Evolutionary conservation across 257 asterid genomes (phyloP).

Genomic region (Haberlea rhodopensis): DNA sequence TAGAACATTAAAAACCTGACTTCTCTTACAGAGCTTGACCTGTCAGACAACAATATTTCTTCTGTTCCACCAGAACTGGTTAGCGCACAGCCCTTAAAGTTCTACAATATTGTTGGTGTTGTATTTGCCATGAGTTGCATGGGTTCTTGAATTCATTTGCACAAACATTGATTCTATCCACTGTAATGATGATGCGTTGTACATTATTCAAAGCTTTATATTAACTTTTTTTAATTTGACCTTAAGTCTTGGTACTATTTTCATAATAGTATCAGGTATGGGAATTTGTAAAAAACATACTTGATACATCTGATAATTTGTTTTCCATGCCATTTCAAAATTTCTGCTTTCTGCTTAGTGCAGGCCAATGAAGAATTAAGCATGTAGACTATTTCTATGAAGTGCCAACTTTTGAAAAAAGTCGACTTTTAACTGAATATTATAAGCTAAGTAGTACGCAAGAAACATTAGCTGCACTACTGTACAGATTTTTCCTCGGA

Average conservation of each 20-base stretch:
- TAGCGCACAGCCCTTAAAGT: constrained; percentile 23
- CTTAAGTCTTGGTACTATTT: not conserved
- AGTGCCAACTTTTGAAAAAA: too few relatives aligned
- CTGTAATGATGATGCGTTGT: constrained; percentile 6
- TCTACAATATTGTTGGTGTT: constrained; percentile 13
- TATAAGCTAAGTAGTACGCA: not conserved
- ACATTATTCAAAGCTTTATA: not conserved
- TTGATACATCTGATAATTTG: not conserved
- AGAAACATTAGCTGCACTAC: not conserved
- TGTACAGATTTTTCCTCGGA: not conserved
- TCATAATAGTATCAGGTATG: not conserved
- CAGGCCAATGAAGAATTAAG: not conserved
- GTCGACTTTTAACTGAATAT: constrained; percentile 15
- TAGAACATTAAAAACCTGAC: constrained; percentile 71
- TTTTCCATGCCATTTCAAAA: not conserved
- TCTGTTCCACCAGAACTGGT: constrained; percentile 88
- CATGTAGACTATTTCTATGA: not conserved
- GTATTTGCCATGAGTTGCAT: constrained; percentile 17
- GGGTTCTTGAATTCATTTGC: constrained; percentile 17
- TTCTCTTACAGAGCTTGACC: constrained; percentile 70
- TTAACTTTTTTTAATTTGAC: not conserved
- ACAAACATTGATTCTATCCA: constrained; percentile 8
- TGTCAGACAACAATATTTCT: constrained; percentile 82
- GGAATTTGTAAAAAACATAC: not conserved
- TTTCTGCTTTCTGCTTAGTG: not conserved